Conservation (phyloP, 345 rosid species). For the Ceriops zippeliana region DNA sequence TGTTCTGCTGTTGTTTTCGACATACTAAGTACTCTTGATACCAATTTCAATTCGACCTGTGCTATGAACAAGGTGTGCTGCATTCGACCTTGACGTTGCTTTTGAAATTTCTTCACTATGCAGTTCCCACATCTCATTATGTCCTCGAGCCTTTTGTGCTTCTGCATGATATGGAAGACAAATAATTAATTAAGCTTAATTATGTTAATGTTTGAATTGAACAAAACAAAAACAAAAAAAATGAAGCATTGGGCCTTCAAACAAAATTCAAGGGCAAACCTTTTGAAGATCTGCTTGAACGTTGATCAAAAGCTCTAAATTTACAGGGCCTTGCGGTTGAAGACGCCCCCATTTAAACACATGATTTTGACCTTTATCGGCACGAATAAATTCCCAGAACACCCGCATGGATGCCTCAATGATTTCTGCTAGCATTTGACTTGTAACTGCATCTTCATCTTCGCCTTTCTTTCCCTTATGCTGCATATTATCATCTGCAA, state of each 20-base stretch:
- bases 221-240: not conserved
- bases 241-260: not conserved
- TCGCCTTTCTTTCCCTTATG: slow-evolving; percentile 5
- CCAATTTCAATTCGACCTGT: slow-evolving; percentile 21
- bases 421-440: not conserved
- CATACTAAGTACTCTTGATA: slow-evolving; percentile 23
- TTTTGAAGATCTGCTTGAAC: slow-evolving; percentile 53
- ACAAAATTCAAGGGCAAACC: slow-evolving; percentile 31
- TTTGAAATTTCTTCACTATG: slow-evolving; percentile 23
- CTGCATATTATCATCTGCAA: slow-evolving; percentile 20
- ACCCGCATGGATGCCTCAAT: not conserved
- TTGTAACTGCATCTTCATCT: not conserved
- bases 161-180: slow-evolving; percentile 4
- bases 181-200: not conserved
- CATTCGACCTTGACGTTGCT: slow-evolving; percentile 4
- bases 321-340: slow-evolving; percentile 44
- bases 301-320: slow-evolving; percentile 43
- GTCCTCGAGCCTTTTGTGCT: slow-evolving; percentile 24
- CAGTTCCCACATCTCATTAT: slow-evolving; percentile 25
- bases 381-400: not conserved
- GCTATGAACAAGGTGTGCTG: slow-evolving; percentile 12
- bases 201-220: no score
- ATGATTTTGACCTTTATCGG: not conserved
- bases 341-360: slow-evolving; percentile 15
- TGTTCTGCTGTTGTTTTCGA: slow-evolving; percentile 17